A percentile compares a stretch with the other conserved stretches of the same genome.
Conservation (phyloP, 2,329 filamentous ascomycete genomes). For the Aspergillus eucalypticola region DNA sequence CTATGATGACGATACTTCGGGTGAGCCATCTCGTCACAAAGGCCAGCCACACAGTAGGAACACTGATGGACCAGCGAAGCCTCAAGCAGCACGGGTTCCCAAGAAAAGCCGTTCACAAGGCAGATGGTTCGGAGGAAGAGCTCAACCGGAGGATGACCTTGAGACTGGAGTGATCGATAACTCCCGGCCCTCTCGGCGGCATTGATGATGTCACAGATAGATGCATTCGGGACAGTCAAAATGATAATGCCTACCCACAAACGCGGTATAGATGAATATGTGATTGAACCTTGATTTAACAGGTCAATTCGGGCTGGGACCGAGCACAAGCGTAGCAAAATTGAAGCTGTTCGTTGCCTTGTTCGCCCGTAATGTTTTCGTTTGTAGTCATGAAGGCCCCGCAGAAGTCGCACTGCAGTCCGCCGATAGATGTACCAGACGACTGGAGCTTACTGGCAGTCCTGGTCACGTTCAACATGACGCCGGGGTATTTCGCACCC, state of each 20-base stretch:
- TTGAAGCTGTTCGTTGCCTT: conserved; percentile 35
- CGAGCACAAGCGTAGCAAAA: conserved; percentile 50
- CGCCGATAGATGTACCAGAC: conserved; percentile 33
- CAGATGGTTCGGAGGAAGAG: conserved; percentile 33
- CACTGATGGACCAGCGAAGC: conserved; percentile 21
- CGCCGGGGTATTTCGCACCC: conserved; percentile 81
- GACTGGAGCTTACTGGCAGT: conserved; percentile 78
- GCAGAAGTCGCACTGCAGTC: conserved; percentile 64
- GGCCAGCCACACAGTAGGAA: conserved; percentile 25
- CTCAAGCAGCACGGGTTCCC: conserved; percentile 27
- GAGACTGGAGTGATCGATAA: conserved; percentile 33
- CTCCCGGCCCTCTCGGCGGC: conserved; percentile 14
- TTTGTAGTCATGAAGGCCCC: conserved; percentile 64
- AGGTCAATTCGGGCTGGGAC: conserved; percentile 35
- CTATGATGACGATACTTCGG: conserved; percentile 31
- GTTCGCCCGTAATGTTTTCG: conserved; percentile 59
- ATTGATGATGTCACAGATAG: neutral
- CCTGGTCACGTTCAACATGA: conserved; percentile 92
- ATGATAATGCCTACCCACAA: neutral
- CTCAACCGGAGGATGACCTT: conserved; percentile 29
- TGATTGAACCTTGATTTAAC: conserved; percentile 19
- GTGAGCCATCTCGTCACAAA: conserved; percentile 20
- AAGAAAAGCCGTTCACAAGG: conserved; percentile 27
- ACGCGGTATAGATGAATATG: neutral
- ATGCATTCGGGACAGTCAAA: neutral